Evolutionary conservation across 148 eudicot species (phyloP), one percentile per base, ranked within the genome.

Genomic region (Fagopyrum homotropicum): DNA sequence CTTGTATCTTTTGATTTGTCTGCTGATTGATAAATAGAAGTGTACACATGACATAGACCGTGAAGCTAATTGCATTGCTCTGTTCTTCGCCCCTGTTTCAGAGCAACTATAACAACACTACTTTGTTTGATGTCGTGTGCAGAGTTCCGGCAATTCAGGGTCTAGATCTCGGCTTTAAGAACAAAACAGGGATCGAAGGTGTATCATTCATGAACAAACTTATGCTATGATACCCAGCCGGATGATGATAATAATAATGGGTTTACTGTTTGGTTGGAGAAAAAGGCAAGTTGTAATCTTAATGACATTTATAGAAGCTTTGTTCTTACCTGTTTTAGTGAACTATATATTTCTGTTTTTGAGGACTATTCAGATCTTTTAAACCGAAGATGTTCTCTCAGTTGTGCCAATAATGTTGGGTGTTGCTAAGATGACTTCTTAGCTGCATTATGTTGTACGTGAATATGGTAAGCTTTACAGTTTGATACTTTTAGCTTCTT

Each of bases 131-230:
- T 35, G 40, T 22, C 40, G 46, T 66, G 9, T 40, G 71, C 71
- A 66, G 71, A 66, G 71, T 40, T 66, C 71, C 43, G 71, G 71
- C 9, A 66, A 66, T 66, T 66, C 71, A 10, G 46, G 71, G 40
- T 66, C 71, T 40, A 66, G 71, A 43, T 66, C 71, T 15, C 71
- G 71, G 46, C 71, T 66, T 6, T 66, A 66, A 15, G 47, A 66
- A 14, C 9, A 66, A 66, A 40, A 43, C 17, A 66, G 5, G 71
- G 6, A 66, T 66, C 68, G 43, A 14, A 66, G 71, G 46, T 66
- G 71, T 66, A 66, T 66, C 47, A 15, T 35, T 9, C 46, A 43
- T 6, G 47, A 9, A 40, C 47, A 14, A 66, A 14, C 71, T 40
- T 61, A 61, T 29, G 43, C 71, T 19, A 35, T 66, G 71, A 46